A percentile compares a stretch with the other conserved stretches of the same genome.
Evolutionary conservation across 495 filamentous ascomycete species (phyloP).

Genomic region (Aspergillus sparsus): DNA sequence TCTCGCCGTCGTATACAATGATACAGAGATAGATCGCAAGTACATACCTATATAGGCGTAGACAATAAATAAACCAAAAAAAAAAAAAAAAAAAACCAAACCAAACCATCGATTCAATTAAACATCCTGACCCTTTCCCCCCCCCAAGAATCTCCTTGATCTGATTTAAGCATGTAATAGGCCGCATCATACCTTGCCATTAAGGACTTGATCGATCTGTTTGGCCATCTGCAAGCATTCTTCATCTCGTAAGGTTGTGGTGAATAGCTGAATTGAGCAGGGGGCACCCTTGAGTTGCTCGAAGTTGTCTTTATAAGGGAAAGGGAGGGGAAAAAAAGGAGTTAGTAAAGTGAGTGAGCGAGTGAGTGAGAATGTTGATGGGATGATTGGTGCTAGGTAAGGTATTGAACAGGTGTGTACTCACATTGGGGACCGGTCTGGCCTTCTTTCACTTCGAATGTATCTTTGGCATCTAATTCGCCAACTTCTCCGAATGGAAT

Average conservation of each 20-base stretch:
- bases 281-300: slow-evolving; percentile 26
- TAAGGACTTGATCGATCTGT: slow-evolving; percentile 25
- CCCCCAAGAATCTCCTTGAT: no score
- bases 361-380: not conserved
- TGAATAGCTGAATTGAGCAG: slow-evolving; percentile 28
- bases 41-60: no score
- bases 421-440: slow-evolving; percentile 10
- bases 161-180: no score
- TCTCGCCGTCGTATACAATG: no score
- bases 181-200: not conserved
- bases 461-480: slow-evolving; percentile 17
- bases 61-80: no score
- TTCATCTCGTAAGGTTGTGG: slow-evolving; percentile 30
- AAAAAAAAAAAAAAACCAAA: no score
- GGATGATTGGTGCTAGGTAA: no score
- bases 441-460: slow-evolving; percentile 17
- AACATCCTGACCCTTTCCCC: no score
- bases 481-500: slow-evolving; percentile 31
- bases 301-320: slow-evolving; percentile 19
- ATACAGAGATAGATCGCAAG: no score
- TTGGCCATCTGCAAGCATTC: slow-evolving; percentile 31
- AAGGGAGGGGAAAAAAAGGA: not conserved
- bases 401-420: not conserved
- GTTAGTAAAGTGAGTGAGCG: slow-evolving; percentile 9
- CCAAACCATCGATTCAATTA: no score